Conservation (phyloP, 2,329 filamentous ascomycete genomes). For the Hymenoscyphus occultus region DNA sequence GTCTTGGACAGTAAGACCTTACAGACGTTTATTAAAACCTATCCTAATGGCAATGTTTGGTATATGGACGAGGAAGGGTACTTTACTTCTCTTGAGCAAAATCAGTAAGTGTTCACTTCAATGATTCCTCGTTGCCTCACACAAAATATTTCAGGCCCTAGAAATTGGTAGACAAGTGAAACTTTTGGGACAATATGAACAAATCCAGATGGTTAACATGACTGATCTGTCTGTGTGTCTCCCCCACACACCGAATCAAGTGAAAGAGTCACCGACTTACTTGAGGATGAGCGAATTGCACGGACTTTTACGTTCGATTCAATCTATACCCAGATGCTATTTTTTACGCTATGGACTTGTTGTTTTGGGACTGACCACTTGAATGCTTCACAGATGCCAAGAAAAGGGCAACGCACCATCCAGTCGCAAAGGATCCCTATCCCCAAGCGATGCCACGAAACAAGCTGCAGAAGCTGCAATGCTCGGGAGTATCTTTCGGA, state of each 20-base stretch:
- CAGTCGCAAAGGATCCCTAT: slow-evolving; percentile 17
- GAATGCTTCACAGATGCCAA: not conserved
- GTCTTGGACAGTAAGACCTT: slow-evolving; percentile 29
- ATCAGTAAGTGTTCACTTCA: slow-evolving; percentile 8
- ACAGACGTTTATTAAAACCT: slow-evolving; percentile 28
- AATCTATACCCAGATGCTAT: not conserved
- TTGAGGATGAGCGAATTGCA: no score
- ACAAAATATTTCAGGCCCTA: not conserved
- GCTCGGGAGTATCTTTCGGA: slow-evolving; percentile 30
- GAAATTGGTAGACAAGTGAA: not conserved
- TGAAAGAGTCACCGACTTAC: no score
- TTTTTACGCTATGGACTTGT: not conserved
- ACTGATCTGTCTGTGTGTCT: no score
- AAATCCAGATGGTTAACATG: no score
- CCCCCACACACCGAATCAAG: no score
- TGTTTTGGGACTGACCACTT: not conserved
- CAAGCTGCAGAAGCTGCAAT: slow-evolving; percentile 29
- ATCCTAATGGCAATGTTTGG: slow-evolving; percentile 35
- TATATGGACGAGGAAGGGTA: slow-evolving; percentile 34
- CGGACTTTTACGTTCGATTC: no score
- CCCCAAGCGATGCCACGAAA: slow-evolving; percentile 18
- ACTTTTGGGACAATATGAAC: not conserved
- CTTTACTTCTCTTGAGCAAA: slow-evolving; percentile 33
- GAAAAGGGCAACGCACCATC: slow-evolving; percentile 9
- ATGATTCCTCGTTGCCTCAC: not conserved